Base-by-base conservation (phyloP, 1,284 basidiomycete species). In the Anthracocystis walkeri region DNA sequence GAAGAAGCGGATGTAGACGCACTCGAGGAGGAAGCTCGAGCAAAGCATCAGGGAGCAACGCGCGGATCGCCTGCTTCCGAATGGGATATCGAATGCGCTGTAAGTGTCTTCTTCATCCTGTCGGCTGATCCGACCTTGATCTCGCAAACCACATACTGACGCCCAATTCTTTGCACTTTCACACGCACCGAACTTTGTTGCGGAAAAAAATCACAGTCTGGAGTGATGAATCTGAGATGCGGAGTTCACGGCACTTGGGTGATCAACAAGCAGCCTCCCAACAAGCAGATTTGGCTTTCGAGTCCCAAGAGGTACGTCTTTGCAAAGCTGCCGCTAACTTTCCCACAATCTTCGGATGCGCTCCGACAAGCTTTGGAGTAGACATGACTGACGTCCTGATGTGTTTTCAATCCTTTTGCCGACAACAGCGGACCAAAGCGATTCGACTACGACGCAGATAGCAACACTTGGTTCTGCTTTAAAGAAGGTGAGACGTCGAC, bases 221-320 rank as follows among this genome's bases (percentile, higher is more conserved):
- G 96, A 25, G 96, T 99, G 33, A 87, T 99, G 65, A 99, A 94
- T 2, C 89, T 98, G 55, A 88, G 89, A 51, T 88, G 97, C 20
- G 94, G 92, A 38, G 87, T 89, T 8, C 88, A 92, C 70, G 95
- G 95, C 20, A 98, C 93, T n/a, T 99, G 97, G 87, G 96, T 98
- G 44, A 93, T 99, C 87, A 99, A 99, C 88, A 99, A 99, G 88
- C 96, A 99, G 86, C 96, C 96, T 10, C 96, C 97, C 6, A 98
- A 98, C 85, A 94, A 95, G 86, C 97, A 99, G 86, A 98, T 99
- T 83, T 99, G 96, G 96, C 88, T 99, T 35, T 95, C 93, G 12
- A 96, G 94, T 38, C 96, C 96, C 0, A 74, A 64, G 25, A 81
- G 78, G 81, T 83, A 59, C 12, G 80, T 62, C 20, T 38, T 29